phyloP scores from a whole-genome alignment of 345 rosid genomes.

The Citrus unshiu region DNA sequence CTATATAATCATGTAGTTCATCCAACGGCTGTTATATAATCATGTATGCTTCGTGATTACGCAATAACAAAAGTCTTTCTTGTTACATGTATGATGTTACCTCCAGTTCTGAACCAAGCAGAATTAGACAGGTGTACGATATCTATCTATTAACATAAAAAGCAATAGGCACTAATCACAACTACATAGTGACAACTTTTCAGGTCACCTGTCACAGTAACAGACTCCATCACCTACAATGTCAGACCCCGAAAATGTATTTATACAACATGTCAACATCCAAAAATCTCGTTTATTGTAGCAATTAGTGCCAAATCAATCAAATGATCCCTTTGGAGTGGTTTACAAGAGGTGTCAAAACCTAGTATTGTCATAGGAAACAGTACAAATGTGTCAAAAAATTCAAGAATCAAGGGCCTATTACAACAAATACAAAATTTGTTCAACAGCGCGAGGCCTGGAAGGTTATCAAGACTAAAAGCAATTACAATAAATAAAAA shows the following conservation, averaged over 20 bases:
- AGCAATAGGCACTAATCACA: neutral
- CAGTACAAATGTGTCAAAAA: neutral
- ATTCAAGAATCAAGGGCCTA: neutral
- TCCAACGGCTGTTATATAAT: no score
- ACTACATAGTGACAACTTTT: neutral
- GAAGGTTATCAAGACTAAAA: neutral
- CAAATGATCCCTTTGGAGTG: neutral
- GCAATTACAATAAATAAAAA: neutral
- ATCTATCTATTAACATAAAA: neutral
- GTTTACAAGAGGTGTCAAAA: neutral
- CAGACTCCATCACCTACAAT: neutral
- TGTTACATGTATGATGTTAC: neutral
- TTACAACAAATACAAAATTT: neutral
- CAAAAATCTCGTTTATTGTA: neutral
- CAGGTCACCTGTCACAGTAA: neutral
- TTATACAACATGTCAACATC: no score
- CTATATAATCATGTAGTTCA: no score
- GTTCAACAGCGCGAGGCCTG: neutral
- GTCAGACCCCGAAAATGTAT: no score
- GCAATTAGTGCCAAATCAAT: neutral
- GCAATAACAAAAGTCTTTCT: neutral
- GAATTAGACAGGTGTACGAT: neutral
- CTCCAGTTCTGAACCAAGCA: neutral
- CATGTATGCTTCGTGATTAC: fast-evolving
- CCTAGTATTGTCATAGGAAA: neutral